Conservation (phyloP, 495 filamentous ascomycete species). For the Lasiosphaeria ovina region DNA sequence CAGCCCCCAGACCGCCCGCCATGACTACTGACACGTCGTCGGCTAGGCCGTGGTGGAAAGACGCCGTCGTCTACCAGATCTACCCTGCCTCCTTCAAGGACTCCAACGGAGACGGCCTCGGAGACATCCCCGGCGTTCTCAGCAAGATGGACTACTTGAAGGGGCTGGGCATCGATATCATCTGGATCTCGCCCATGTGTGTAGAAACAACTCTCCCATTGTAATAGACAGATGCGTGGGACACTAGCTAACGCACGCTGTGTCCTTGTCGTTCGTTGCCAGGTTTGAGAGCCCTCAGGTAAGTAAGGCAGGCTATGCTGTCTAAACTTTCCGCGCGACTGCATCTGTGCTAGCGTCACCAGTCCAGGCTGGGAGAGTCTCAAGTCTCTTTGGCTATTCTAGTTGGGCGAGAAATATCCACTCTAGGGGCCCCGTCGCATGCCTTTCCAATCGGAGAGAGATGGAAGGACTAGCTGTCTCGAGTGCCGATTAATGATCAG, state of each 20-base stretch:
- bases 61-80: slow-evolving; percentile 62
- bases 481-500: too few relatives aligned
- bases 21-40: slow-evolving; percentile 12
- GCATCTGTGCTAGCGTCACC: too few relatives aligned
- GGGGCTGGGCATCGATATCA: slow-evolving; percentile 59
- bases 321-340: too few relatives aligned
- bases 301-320: neutral
- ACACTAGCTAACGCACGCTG: neutral
- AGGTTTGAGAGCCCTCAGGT: slow-evolving; percentile 53
- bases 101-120: slow-evolving; percentile 64
- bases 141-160: slow-evolving; percentile 66
- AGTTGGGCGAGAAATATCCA: too few relatives aligned
- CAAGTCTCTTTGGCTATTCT: too few relatives aligned
- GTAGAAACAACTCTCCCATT: neutral
- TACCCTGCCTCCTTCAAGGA: slow-evolving; percentile 70
- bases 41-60: slow-evolving; percentile 38
- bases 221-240: neutral
- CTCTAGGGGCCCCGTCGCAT: too few relatives aligned
- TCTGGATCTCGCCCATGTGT: slow-evolving; percentile 66
- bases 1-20: neutral
- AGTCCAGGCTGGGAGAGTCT: too few relatives aligned
- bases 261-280: slow-evolving; percentile 20
- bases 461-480: too few relatives aligned
- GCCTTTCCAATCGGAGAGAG: too few relatives aligned
- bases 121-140: slow-evolving; percentile 67